These are phyloP conservation scores for Chalciporus pseudorubinellus DNA, from an alignment of 768 basidiomycete species.

Conservation along the genomic window DNA sequence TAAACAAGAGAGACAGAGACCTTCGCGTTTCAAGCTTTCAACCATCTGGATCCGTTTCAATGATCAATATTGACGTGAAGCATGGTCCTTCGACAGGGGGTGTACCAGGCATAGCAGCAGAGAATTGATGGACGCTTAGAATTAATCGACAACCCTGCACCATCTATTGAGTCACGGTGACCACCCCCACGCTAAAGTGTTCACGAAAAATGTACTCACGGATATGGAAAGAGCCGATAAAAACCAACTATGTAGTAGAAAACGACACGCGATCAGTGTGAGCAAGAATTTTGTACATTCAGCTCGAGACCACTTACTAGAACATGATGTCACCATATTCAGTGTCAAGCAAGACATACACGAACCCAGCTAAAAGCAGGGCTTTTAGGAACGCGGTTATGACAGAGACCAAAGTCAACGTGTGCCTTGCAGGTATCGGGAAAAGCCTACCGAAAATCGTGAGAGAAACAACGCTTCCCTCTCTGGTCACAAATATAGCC, in stretches of 20 bases:
- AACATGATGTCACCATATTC: conserved; percentile 8
- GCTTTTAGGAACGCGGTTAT: background rate
- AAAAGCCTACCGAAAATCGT: conserved; percentile 3
- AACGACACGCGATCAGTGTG: no score
- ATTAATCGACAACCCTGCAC: conserved; percentile 7
- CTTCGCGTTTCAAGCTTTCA: no score
- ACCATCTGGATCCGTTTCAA: conserved; percentile 1
- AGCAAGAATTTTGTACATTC: no score
- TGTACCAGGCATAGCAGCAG: background rate
- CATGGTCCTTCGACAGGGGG: background rate
- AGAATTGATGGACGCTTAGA: conserved; percentile 3
- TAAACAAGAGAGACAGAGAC: no score
- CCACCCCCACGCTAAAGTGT: no score
- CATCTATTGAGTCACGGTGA: no score
- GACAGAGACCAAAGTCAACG: background rate
- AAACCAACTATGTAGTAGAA: conserved; percentile 1
- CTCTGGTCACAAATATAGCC: conserved; percentile 2
- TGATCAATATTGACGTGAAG: background rate
- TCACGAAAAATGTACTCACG: conserved; percentile 7
- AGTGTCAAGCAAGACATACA: conserved; percentile 6
- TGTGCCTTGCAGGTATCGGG: background rate
- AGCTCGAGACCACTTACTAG: conserved; percentile 13
- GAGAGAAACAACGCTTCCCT: background rate
- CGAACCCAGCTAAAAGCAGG: background rate
- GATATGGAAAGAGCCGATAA: conserved; percentile 8